phyloP scores from a whole-genome alignment of 192 early-diverging fungal genomes.

The Coemansia biformis region DNA sequence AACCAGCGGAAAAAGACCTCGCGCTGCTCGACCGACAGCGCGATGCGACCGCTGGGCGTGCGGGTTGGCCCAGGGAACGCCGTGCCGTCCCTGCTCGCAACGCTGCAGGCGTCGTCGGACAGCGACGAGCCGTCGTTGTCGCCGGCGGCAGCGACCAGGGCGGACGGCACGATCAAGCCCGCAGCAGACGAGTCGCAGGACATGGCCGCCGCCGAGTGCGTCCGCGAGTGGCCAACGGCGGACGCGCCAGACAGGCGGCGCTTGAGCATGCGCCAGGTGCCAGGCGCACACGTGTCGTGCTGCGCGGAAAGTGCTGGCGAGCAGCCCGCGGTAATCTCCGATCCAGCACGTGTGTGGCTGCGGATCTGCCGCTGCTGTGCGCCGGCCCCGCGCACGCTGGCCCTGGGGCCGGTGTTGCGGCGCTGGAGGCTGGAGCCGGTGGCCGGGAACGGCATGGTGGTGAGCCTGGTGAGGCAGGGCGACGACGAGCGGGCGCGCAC shows the following conservation, averaged over 20 bases:
- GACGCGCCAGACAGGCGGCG: too few relatives aligned
- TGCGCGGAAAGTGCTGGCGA: neutral
- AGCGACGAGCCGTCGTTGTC: too few relatives aligned
- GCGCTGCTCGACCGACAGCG: slow-evolving; percentile 33
- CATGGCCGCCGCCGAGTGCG: too few relatives aligned
- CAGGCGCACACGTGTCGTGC: neutral
- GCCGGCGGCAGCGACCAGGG: too few relatives aligned
- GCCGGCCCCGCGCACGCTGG: too few relatives aligned
- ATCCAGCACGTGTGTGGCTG: slow-evolving; percentile 12
- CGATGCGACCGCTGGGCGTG: slow-evolving; percentile 18
- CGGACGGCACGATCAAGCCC: too few relatives aligned
- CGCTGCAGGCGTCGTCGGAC: neutral
- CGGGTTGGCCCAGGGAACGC: slow-evolving; percentile 2
- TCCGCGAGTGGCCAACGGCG: too few relatives aligned
- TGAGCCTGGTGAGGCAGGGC: slow-evolving; percentile 8
- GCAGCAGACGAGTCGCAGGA: too few relatives aligned
- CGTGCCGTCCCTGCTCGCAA: neutral
- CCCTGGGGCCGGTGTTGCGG: slow-evolving; percentile 6
- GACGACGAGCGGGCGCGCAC: slow-evolving; percentile 23
- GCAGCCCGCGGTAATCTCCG: slow-evolving; percentile 3
- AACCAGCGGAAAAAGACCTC: slow-evolving; percentile 40
- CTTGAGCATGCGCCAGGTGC: neutral
- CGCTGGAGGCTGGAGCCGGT: slow-evolving; percentile 14
- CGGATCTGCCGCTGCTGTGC: slow-evolving; percentile 10
- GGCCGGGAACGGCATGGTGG: slow-evolving; percentile 11